Conservation (phyloP, 306 rosid species). For the Dalbergia cochinchinensis region DNA sequence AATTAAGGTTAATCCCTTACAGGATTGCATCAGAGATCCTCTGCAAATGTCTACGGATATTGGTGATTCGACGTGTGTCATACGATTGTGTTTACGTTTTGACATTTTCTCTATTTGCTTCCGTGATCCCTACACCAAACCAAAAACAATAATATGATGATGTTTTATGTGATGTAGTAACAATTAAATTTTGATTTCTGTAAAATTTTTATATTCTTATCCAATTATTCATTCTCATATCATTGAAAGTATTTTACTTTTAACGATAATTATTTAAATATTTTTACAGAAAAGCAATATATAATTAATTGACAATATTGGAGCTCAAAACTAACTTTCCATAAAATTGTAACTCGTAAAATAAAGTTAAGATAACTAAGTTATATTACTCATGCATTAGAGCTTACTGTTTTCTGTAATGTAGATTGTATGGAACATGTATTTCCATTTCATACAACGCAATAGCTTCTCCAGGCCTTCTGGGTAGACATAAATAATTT, state of each 20-base stretch:
- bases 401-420: slow-evolving; percentile 40
- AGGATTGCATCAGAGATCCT: slow-evolving; percentile 14
- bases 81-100: not conserved
- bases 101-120: not conserved
- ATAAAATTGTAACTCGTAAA: not conserved
- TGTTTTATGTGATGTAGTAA: not conserved
- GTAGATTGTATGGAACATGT: slow-evolving; percentile 33
- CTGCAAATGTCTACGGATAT: slow-evolving; percentile 28
- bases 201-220: too few species aligned
- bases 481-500: slow-evolving; percentile 32
- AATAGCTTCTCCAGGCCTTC: slow-evolving; percentile 40
- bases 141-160: not conserved
- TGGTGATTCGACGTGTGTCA: slow-evolving; percentile 40
- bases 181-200: not conserved
- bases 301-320: too few species aligned
- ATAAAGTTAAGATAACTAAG: not conserved
- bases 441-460: slow-evolving; percentile 29
- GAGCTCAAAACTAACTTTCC: too few species aligned
- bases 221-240: not conserved
- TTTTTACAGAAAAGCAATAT: too few species aligned
- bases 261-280: too few species aligned
- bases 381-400: not conserved
- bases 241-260: too few species aligned
- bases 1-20: slow-evolving; percentile 28
- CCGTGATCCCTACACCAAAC: slow-evolving; percentile 26